Evolutionary conservation across 768 basidiomycete species (phyloP).

Genomic region (Lactarius trivialis): DNA sequence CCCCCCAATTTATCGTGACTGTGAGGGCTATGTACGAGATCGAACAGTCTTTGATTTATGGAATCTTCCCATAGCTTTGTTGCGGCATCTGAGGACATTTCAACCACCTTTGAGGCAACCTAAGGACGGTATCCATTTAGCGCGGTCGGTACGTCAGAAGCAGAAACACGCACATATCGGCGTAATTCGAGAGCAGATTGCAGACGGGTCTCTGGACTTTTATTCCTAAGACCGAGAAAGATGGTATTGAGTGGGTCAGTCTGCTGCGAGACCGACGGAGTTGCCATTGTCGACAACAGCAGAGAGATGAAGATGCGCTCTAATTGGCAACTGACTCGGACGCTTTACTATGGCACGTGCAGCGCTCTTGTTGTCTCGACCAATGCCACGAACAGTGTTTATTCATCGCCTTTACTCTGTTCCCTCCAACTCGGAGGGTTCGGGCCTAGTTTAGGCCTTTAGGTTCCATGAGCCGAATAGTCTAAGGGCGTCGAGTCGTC

Average conservation of each 20-base stretch:
- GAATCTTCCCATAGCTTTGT: slow-evolving; percentile 82
- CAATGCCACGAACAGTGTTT: no score
- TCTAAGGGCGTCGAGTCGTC: no score
- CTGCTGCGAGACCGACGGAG: slow-evolving; percentile 49
- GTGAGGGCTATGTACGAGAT: slow-evolving; percentile 76
- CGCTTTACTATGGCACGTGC: not conserved
- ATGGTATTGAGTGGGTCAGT: slow-evolving; percentile 58
- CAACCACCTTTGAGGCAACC: slow-evolving; percentile 68
- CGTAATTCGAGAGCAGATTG: slow-evolving; percentile 67
- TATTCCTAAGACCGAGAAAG: slow-evolving; percentile 59
- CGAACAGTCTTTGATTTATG: slow-evolving; percentile 73
- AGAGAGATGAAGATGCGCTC: not conserved
- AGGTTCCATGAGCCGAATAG: no score
- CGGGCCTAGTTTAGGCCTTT: no score
- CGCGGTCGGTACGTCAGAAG: not conserved
- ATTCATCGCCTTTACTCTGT: no score
- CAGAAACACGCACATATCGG: slow-evolving; percentile 53
- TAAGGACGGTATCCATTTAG: slow-evolving; percentile 29
- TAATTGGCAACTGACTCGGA: not conserved
- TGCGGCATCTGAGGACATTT: slow-evolving; percentile 76
- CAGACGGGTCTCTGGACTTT: slow-evolving; percentile 54
- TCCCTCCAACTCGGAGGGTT: no score
- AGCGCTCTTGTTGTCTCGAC: no score
- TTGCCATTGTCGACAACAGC: slow-evolving; percentile 44
- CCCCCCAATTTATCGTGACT: slow-evolving; percentile 80